Evolutionary conservation across 148 eudicot species (phyloP).

Genomic region (Silene latifolia): DNA sequence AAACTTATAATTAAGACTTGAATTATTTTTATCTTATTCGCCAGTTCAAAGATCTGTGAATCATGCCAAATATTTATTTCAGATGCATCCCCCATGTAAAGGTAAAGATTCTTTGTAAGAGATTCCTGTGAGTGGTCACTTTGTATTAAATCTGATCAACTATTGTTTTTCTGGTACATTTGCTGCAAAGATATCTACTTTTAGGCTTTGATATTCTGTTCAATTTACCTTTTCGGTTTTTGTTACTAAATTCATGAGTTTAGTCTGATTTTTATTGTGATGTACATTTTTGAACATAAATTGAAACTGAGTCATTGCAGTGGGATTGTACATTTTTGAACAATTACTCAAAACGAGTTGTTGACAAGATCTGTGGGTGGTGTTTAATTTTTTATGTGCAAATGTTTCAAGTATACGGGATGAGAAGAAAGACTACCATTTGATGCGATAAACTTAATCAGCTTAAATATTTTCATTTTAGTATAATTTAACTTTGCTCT

Average conservation of each 20-base stretch:
- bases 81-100: constrained; percentile 11
- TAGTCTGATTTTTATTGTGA: background rate
- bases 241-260: background rate
- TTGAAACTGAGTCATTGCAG: background rate
- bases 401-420: constrained; percentile 1
- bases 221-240: background rate
- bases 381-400: constrained; percentile 6
- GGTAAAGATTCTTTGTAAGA: background rate
- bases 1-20: background rate
- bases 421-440: constrained; percentile 14
- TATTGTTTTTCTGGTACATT: background rate
- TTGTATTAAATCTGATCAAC: constrained; percentile 1
- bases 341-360: too few relatives aligned
- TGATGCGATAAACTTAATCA: background rate
- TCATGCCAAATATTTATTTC: background rate
- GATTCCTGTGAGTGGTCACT: constrained; percentile 4
- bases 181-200: background rate
- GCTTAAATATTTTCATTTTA: background rate
- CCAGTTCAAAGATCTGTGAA: background rate
- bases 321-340: background rate
- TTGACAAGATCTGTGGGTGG: background rate
- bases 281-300: background rate
- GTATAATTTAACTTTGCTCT: background rate
- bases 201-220: background rate
- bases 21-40: background rate